phyloP scores from a whole-genome alignment of 257 asterid genomes.

The Salvia rosmarinus region DNA sequence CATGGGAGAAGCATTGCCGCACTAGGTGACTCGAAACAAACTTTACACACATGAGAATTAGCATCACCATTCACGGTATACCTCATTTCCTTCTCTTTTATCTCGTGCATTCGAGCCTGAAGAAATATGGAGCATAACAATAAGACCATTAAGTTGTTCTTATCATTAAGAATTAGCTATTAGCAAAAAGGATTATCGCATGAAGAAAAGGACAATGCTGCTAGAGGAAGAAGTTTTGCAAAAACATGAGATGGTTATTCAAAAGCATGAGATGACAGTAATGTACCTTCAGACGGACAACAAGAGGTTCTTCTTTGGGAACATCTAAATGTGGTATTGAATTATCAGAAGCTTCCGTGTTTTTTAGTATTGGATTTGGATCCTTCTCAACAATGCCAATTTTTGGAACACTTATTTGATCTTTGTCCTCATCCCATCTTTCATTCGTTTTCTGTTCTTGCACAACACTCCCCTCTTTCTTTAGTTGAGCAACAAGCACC shows the following conservation, averaged over 20 bases:
- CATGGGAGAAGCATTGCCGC: slow-evolving; percentile 97
- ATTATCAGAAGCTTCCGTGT: slow-evolving; percentile 40
- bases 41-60: slow-evolving; percentile 87
- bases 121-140: slow-evolving; percentile 17
- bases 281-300: slow-evolving; percentile 77
- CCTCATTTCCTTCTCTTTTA: slow-evolving; percentile 78
- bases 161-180: too few relatives aligned
- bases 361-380: slow-evolving; percentile 34
- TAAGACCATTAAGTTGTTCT: slow-evolving; percentile 9
- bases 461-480: slow-evolving; percentile 56
- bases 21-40: slow-evolving; percentile 86
- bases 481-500: slow-evolving; percentile 94
- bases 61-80: slow-evolving; percentile 68
- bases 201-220: neutral
- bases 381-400: slow-evolving; percentile 47
- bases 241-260: neutral
- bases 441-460: slow-evolving; percentile 46
- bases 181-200: neutral
- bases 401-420: slow-evolving; percentile 43
- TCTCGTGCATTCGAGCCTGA: slow-evolving; percentile 94
- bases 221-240: slow-evolving; percentile 1
- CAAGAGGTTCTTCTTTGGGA: slow-evolving; percentile 79
- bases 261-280: slow-evolving; percentile 16
- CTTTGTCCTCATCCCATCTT: slow-evolving; percentile 42
- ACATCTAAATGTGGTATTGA: slow-evolving; percentile 42